These are phyloP conservation scores for Penicillium capsulatum DNA, from an alignment of 2,329 filamentous ascomycete genomes.

Conservation along the genomic window DNA sequence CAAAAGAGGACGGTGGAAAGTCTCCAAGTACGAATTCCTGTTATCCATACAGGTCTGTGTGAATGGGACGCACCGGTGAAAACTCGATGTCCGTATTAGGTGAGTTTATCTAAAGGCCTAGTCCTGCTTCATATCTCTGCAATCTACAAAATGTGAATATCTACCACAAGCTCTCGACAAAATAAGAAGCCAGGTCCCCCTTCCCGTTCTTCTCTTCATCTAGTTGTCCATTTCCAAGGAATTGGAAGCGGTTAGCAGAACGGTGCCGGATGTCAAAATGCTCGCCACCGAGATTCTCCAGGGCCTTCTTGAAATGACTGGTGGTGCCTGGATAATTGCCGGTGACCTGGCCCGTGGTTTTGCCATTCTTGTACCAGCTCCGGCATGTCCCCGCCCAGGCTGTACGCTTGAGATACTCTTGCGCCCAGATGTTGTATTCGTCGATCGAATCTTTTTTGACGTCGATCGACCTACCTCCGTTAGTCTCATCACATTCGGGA, in stretches of 20 bases:
- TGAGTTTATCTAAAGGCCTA: too few species aligned
- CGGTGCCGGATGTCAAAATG: slow-evolving; percentile 21
- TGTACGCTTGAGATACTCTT: slow-evolving; percentile 32
- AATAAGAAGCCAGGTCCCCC: slow-evolving; percentile 8
- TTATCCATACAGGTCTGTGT: too few species aligned
- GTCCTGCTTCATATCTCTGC: too few species aligned
- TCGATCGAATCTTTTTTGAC: slow-evolving; percentile 28
- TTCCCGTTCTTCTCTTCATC: slow-evolving; percentile 37
- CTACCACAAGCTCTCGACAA: neutral
- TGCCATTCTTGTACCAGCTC: slow-evolving; percentile 31
- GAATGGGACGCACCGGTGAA: too few species aligned
- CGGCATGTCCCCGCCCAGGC: slow-evolving; percentile 28
- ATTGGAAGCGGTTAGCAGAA: slow-evolving; percentile 17
- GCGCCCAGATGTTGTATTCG: slow-evolving; percentile 33
- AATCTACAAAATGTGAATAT: too few species aligned
- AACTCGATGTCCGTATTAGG: too few species aligned
- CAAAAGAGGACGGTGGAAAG: too few species aligned
- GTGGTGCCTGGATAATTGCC: slow-evolving; percentile 13
- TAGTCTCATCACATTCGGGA: neutral
- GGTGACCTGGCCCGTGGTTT: slow-evolving; percentile 16
- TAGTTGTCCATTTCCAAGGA: slow-evolving; percentile 17
- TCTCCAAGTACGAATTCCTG: too few species aligned
- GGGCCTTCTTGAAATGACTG: slow-evolving; percentile 15
- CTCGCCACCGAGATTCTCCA: slow-evolving; percentile 19
- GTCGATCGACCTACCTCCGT: slow-evolving; percentile 15